Conservation (phyloP, 2,329 filamentous ascomycete genomes). For the Colletotrichum lentis region DNA sequence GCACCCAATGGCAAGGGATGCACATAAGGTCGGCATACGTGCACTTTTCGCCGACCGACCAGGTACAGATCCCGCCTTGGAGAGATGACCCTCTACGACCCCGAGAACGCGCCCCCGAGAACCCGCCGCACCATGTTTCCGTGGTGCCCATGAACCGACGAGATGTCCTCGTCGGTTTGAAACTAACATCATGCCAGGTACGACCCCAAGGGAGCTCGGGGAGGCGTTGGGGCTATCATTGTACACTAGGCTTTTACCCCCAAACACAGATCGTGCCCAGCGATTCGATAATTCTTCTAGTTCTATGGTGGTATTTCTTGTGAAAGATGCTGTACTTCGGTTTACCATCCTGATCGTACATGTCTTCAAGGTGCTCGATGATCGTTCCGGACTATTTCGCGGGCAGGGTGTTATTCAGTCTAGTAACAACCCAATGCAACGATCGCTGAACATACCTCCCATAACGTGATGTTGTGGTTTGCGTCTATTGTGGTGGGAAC, state of each 20-base stretch:
- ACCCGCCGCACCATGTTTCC: not conserved
- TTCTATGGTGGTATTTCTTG: slow-evolving; percentile 42
- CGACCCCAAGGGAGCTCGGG: not conserved
- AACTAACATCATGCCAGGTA: not conserved
- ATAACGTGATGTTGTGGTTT: slow-evolving; percentile 45
- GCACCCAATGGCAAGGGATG: slow-evolving; percentile 21
- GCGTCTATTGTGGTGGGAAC: slow-evolving; percentile 47
- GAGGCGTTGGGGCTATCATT: not conserved
- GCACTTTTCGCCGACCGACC: slow-evolving; percentile 5
- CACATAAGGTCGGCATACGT: slow-evolving; percentile 15
- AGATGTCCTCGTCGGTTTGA: slow-evolving; percentile 1
- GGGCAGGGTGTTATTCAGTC: not conserved
- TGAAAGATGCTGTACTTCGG: slow-evolving; percentile 38
- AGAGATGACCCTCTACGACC: not conserved
- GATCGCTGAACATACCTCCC: not conserved
- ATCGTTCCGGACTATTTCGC: slow-evolving; percentile 41
- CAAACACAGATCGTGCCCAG: slow-evolving; percentile 2
- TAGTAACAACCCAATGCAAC: not conserved
- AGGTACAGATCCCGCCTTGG: not conserved
- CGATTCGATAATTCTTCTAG: slow-evolving; percentile 2
- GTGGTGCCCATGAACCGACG: not conserved
- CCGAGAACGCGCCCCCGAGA: slow-evolving; percentile 1
- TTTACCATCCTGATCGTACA: slow-evolving; percentile 41
- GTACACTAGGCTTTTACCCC: slow-evolving; percentile 1
- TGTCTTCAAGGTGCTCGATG: slow-evolving; percentile 44